Evolutionary conservation across 2,329 filamentous ascomycete species (phyloP), one percentile per base, ranked within the genome.

Genomic region (Colletotrichum orbiculare): DNA sequence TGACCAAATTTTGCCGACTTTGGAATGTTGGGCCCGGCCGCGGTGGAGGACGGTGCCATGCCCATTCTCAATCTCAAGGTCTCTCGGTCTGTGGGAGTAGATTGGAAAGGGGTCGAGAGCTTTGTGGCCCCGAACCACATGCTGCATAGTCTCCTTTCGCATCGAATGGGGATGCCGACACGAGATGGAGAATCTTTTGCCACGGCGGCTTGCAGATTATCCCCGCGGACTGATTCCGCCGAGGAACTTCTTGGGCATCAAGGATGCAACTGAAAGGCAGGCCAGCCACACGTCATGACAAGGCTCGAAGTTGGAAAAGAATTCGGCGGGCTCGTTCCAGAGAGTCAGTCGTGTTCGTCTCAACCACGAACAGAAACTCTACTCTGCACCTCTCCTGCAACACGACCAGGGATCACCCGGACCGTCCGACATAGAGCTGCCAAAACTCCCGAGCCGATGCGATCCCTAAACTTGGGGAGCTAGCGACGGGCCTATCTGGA

Each of bases 61-160:
- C 42, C 9, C 7, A 8, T 43, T 43, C 42, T 9, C 42, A 43
- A 43, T 39, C 38, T 58, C 38, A 15, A 11, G 34, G 41, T n/a
- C n/a, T 38, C 25, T 61, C 60, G 60, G 60, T 42, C 60, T 63
- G 60, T 63, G 60, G 54, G 60, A 52, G 46, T 10, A 42, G 33
- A 39, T 53, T 48, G 41, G 47, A 63, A 38, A 63, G 60, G 60
- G 60, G 46, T 17, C 39, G 34, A 45, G 37, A 17, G 12, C 7
- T 17, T 54, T 35, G 17, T n/a, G 15, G 8, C 33, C 25, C 25
- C 38, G 38, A 41, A 41, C 13, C 38, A 25, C 25, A 25, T 25
- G 1, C 4, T 25, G 25, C 25, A 25, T 25, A 5, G 25, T 25
- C 25, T 25, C 3, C 25, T 5, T 25, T 25, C 25, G 25, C 25